Conservation (phyloP, 2,329 filamentous ascomycete genomes). For the Magnaporthiopsis poae region DNA sequence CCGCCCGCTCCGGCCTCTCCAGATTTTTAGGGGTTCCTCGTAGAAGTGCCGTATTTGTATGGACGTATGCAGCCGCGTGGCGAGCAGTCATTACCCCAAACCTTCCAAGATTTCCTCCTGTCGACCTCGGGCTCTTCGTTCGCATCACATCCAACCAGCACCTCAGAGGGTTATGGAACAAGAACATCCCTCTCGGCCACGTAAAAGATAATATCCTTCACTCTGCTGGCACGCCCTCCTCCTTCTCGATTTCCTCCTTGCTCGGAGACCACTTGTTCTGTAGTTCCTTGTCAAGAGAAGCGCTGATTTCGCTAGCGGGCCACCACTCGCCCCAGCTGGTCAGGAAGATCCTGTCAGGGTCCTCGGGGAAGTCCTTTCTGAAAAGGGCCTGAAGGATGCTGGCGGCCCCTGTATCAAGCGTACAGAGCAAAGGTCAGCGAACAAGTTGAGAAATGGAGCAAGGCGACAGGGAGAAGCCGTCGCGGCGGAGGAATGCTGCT, state of each 20-base stretch:
- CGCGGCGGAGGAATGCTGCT: slow-evolving; percentile 6
- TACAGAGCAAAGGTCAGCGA: background rate
- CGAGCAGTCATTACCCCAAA: too few relatives aligned
- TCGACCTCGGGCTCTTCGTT: too few relatives aligned
- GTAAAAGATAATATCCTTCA: too few relatives aligned
- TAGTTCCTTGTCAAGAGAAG: slow-evolving; percentile 33
- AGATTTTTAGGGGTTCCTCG: too few relatives aligned
- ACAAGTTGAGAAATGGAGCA: background rate
- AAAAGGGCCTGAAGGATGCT: slow-evolving; percentile 36
- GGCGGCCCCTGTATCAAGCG: slow-evolving; percentile 27
- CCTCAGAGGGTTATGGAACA: too few relatives aligned
- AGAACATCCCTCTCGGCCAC: too few relatives aligned
- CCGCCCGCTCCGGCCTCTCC: too few relatives aligned
- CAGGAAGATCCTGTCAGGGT: slow-evolving; percentile 42
- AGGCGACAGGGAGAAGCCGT: background rate
- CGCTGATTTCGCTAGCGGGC: slow-evolving; percentile 32
- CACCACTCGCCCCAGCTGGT: slow-evolving; percentile 50
- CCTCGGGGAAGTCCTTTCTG: slow-evolving; percentile 36
- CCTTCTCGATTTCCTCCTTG: slow-evolving; percentile 37
- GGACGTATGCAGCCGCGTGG: too few relatives aligned
- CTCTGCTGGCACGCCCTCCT: slow-evolving; percentile 19
- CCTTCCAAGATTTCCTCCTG: too few relatives aligned
- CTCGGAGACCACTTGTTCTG: slow-evolving; percentile 43
- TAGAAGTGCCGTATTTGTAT: too few relatives aligned
- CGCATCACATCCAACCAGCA: too few relatives aligned